Evolutionary conservation across 208 protist species (phyloP).

Genomic region (Wallacemonas sp.): DNA sequence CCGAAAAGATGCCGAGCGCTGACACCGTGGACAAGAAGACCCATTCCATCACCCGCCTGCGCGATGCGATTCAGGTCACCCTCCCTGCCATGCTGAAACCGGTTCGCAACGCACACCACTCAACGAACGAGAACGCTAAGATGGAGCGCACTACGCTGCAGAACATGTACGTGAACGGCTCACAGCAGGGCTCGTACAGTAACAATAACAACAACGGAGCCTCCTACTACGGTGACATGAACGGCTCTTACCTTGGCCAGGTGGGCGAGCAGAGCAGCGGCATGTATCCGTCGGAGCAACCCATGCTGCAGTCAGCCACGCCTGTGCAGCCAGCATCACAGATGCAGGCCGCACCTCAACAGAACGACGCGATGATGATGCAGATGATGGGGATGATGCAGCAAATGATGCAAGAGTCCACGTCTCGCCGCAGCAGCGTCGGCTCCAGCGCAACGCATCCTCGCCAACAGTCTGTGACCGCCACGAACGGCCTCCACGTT

Average conservation of each 20-base stretch:
- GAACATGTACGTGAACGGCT: conserved; percentile 45
- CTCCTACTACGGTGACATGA: conserved; percentile 9
- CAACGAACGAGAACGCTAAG: conserved; percentile 35
- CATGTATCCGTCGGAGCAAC: background rate
- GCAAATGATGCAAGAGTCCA: conserved; percentile 25
- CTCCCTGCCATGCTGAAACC: conserved; percentile 64
- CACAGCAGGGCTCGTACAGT: conserved; percentile 1
- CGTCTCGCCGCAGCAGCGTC: conserved; percentile 12
- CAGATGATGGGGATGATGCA: conserved; percentile 61
- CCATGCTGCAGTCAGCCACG: background rate
- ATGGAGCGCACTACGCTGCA: conserved; percentile 36
- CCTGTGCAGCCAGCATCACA: background rate
- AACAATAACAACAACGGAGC: conserved; percentile 17
- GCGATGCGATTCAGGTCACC: conserved; percentile 49
- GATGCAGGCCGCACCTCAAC: background rate
- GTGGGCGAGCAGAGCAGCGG: background rate
- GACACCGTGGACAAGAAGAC: conserved; percentile 73
- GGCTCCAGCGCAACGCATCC: conserved; percentile 3
- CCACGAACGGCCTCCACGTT: background rate
- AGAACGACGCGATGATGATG: conserved; percentile 25
- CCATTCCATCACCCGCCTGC: conserved; percentile 36
- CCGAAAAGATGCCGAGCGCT: conserved; percentile 54
- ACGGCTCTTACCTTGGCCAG: background rate
- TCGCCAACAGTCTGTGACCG: background rate
- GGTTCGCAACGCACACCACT: conserved; percentile 23